A percentile compares a stretch with the other conserved stretches of the same genome.
Evolutionary conservation across 306 rosid species (phyloP).

Genomic region (Urtica urens): DNA sequence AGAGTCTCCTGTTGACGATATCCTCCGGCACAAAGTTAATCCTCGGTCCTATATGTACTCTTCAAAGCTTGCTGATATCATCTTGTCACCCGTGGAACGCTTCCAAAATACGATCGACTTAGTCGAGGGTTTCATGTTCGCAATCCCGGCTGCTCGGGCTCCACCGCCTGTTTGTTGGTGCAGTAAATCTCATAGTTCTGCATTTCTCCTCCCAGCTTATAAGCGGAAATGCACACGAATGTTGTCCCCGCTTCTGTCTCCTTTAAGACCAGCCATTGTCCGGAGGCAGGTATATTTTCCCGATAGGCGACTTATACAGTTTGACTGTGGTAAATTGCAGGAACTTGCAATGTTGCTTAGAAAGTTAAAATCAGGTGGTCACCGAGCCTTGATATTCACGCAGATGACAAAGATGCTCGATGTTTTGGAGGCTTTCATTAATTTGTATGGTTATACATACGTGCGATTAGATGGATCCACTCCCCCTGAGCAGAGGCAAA

Average conservation of each 20-base stretch:
- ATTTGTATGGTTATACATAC: slow-evolving; percentile 93
- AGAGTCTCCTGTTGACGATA: slow-evolving; percentile 63
- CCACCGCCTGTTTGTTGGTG: slow-evolving; percentile 84
- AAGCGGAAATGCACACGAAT: slow-evolving; percentile 53
- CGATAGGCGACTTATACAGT: slow-evolving; percentile 93
- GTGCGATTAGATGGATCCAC: slow-evolving; percentile 98
- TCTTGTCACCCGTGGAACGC: slow-evolving; percentile 89
- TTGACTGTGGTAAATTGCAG: slow-evolving; percentile 93
- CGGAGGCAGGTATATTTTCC: slow-evolving; percentile 97
- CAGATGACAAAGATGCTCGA: slow-evolving; percentile 99
- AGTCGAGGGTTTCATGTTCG: slow-evolving; percentile 93
- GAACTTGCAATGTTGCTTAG: slow-evolving; percentile 75
- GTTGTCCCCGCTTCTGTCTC: slow-evolving; percentile 63
- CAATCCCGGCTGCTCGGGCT: slow-evolving; percentile 93
- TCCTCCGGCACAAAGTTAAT: slow-evolving; percentile 51
- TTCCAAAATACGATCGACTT: slow-evolving; percentile 54
- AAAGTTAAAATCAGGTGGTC: slow-evolving; percentile 84
- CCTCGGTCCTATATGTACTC: slow-evolving; percentile 66
- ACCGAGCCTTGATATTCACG: slow-evolving; percentile 83
- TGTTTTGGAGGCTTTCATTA: slow-evolving; percentile 84
- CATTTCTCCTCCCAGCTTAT: slow-evolving; percentile 52
- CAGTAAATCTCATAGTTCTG: slow-evolving; percentile 46
- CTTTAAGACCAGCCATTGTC: slow-evolving; percentile 87
- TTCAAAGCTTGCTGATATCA: slow-evolving; percentile 65
- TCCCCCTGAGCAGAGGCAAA: slow-evolving; percentile 94